These are phyloP conservation scores for Podospora appendiculata DNA, from an alignment of 495 filamentous ascomycete species.

Conservation along the genomic window DNA sequence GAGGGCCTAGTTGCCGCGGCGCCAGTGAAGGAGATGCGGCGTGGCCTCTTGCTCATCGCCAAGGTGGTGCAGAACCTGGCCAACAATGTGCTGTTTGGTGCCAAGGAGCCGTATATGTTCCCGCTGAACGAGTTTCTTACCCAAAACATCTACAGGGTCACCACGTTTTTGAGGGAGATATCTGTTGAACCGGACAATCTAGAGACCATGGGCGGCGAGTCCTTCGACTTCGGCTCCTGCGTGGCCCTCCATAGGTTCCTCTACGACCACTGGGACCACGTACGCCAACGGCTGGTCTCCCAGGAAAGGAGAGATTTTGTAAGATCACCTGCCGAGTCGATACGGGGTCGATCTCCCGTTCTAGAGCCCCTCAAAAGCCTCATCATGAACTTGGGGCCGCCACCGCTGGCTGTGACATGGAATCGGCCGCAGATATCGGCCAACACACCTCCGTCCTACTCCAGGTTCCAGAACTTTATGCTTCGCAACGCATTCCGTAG, in stretches of 20 bases:
- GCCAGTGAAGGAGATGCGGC: constrained; percentile 57
- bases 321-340: constrained; percentile 41
- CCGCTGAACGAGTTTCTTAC: constrained; percentile 58
- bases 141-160: constrained; percentile 55
- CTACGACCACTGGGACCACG: constrained; percentile 62
- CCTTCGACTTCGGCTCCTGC: constrained; percentile 59
- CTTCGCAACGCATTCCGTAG: constrained; percentile 54
- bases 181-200: constrained; percentile 39
- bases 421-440: constrained; percentile 51
- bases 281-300: constrained; percentile 52
- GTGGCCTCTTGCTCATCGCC: constrained; percentile 56
- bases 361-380: constrained; percentile 47
- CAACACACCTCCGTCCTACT: constrained; percentile 53
- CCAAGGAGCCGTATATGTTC: constrained; percentile 63
- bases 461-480: constrained; percentile 64
- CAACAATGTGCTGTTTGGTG: constrained; percentile 63
- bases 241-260: constrained; percentile 58
- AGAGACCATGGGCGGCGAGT: constrained; percentile 32
- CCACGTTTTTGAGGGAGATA: constrained; percentile 55
- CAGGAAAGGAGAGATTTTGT: constrained; percentile 46
- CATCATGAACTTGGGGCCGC: constrained; percentile 55
- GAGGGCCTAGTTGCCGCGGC: constrained; percentile 50
- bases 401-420: constrained; percentile 56
- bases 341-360: constrained; percentile 35
- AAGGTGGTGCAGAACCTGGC: constrained; percentile 63